Base-by-base conservation (phyloP, 495 filamentous ascomycete species). In the Aspergillus incahuasiensis region DNA sequence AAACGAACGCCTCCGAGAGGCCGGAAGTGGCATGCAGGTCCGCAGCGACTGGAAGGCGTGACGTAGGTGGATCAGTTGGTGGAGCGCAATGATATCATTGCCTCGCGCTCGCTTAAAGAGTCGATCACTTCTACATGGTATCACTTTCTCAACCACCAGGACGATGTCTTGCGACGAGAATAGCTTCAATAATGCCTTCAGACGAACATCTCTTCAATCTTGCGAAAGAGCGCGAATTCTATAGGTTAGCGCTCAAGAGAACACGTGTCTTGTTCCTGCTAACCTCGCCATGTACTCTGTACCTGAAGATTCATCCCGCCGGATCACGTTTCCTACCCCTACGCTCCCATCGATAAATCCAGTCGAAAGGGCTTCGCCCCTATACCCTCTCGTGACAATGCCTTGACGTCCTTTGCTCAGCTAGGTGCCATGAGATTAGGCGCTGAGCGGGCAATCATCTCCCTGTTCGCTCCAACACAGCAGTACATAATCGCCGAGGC, bases 401-500 rank as follows among this genome's bases (percentile, higher is more conserved):
- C 77, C 45, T 70, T 89, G 19, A 81, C 79, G 0, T 77, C 80
- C 1, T 81, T 86, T 58, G 80, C 84, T 47, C 83, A 86, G 61
- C 65, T 86, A 16, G 80, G 76, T 0, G 68, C 76, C 28, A 68
- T 80, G 21, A 71, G 78, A 5, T 62, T 84, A 39, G 69, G 77
- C 24, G 68, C 70, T 19, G 64, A 71, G 39, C 79, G 82, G 11
- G 70, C 64, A 22, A 65, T 84, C 47, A 73, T 85, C 18, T 81
- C 77, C 1, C 69, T 86, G 21, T 78, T 83, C 57, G 82, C 80
- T 56, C 63, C 68, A 19, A 70, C 73, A 5, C 58, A 71, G 35
- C 76, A 82, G 61, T 79, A 82, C 54, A 68, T 86, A 28, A 63
- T 85, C 4, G 80, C 83, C 8, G 83, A 86, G 52, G 81, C 82